Evolutionary conservation across 257 asterid species (phyloP).

Genomic region (Jaltomata sinuosa): DNA sequence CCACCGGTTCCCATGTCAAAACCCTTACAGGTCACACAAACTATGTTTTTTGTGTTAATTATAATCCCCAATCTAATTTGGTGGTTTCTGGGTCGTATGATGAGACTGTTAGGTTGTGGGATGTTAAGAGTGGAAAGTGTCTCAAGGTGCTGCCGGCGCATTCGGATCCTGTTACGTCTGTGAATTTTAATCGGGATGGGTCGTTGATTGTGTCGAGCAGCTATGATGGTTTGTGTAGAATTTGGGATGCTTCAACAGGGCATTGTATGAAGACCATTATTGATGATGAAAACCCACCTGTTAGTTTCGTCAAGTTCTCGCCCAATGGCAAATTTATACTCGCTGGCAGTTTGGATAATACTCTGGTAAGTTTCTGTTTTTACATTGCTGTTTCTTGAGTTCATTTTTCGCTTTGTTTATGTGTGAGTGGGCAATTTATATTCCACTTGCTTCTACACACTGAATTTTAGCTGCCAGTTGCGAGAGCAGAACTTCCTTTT

Average conservation of each 20-base stretch:
- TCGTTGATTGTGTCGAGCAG: slow-evolving; percentile 75
- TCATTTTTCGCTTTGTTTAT: neutral
- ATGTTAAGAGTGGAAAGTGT: slow-evolving; percentile 84
- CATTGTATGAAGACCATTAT: slow-evolving; percentile 91
- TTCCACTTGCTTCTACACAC: neutral
- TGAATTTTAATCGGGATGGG: slow-evolving; percentile 75
- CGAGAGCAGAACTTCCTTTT: neutral
- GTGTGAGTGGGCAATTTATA: neutral
- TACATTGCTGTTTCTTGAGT: neutral
- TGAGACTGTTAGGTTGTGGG: slow-evolving; percentile 93
- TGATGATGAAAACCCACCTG: slow-evolving; percentile 95
- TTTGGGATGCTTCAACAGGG: slow-evolving; percentile 96
- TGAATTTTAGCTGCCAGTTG: neutral
- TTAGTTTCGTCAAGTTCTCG: slow-evolving; percentile 88
- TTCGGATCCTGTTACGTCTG: slow-evolving; percentile 90
- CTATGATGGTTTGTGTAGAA: slow-evolving; percentile 92
- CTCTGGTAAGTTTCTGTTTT: slow-evolving; percentile 44
- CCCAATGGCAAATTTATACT: slow-evolving; percentile 90
- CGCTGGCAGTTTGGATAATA: slow-evolving; percentile 83
- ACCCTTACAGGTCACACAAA: slow-evolving; percentile 85
- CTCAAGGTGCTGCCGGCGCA: slow-evolving; percentile 92
- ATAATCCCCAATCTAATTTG: slow-evolving; percentile 80
- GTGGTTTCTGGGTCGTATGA: slow-evolving; percentile 83
- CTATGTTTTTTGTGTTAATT: slow-evolving; percentile 76
- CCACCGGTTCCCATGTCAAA: slow-evolving; percentile 66